Conservation (phyloP, 2,329 filamentous ascomycete species). For the Fusarium coicis region DNA sequence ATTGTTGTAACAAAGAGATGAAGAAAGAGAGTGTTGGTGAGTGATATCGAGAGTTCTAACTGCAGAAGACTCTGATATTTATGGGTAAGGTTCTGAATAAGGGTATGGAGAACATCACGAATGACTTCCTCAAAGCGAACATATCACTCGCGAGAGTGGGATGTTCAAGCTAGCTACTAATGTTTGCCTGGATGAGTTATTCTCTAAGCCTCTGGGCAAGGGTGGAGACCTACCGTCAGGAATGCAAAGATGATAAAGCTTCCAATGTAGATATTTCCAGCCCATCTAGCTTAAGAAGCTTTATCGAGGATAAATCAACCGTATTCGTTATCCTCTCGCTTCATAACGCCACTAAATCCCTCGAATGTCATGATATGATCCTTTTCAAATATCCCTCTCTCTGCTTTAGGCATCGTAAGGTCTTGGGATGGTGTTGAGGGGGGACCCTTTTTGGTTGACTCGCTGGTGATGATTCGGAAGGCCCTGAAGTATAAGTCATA, state of each 20-base stretch:
- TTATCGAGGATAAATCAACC: background rate
- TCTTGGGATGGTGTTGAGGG: background rate
- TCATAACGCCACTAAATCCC: background rate
- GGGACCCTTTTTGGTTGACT: background rate
- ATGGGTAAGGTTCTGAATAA: background rate
- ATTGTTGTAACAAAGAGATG: background rate
- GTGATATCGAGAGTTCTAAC: background rate
- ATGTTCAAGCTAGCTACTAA: background rate
- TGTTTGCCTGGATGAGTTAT: background rate
- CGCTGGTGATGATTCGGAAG: background rate
- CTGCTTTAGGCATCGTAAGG: background rate
- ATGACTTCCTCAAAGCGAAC: background rate
- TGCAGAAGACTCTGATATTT: constrained; percentile 8
- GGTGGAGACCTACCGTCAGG: background rate
- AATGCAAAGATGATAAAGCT: background rate
- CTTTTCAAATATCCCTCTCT: background rate
- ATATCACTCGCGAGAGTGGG: background rate
- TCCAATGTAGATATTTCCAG: background rate
- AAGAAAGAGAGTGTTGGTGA: background rate
- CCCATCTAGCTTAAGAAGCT: background rate
- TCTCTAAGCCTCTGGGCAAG: background rate
- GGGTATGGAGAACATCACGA: background rate
- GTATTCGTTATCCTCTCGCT: background rate
- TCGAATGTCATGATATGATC: background rate
- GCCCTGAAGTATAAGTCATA: background rate